phyloP scores from a whole-genome alignment of 1,139 yeast species.

The Hemisphaericaspora xylofermentans region DNA sequence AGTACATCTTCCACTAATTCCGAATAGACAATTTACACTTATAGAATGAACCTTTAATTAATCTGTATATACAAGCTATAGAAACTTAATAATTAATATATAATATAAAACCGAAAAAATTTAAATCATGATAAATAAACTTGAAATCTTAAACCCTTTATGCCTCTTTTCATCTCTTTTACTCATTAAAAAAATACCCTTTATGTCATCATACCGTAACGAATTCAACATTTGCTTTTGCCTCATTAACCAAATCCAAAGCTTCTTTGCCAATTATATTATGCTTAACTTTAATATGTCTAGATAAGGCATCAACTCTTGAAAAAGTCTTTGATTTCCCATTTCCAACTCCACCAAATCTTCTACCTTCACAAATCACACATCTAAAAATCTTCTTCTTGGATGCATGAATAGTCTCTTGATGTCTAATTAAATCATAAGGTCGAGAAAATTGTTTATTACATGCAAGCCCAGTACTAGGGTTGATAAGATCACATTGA shows the following conservation, averaged over 20 bases:
- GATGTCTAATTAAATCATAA: conserved; percentile 49
- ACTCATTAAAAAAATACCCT: not conserved
- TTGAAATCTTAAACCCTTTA: not conserved
- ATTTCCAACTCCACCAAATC: conserved; percentile 53
- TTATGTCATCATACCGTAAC: conserved; percentile 28
- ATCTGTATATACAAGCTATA: conserved; percentile 2
- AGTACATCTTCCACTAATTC: not conserved
- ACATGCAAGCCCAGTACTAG: conserved; percentile 47
- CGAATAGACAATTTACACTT: not conserved
- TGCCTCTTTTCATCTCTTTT: not conserved
- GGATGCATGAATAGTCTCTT: conserved; percentile 50
- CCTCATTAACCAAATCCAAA: conserved; percentile 64
- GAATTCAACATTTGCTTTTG: conserved; percentile 75
- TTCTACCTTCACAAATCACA: conserved; percentile 51
- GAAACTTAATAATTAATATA: conserved; percentile 1
- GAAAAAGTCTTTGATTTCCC: conserved; percentile 56
- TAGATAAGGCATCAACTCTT: conserved; percentile 49
- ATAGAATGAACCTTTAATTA: not conserved
- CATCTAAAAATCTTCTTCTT: conserved; percentile 50
- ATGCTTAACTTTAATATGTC: conserved; percentile 51
- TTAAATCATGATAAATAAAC: not conserved
- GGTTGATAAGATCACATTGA: conserved; percentile 55
- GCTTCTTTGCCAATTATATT: conserved; percentile 49
- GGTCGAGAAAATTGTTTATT: conserved; percentile 49
- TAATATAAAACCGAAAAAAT: not conserved